Base-by-base conservation (phyloP, 1,284 basidiomycete species). In the Cryptococcus sp. region DNA sequence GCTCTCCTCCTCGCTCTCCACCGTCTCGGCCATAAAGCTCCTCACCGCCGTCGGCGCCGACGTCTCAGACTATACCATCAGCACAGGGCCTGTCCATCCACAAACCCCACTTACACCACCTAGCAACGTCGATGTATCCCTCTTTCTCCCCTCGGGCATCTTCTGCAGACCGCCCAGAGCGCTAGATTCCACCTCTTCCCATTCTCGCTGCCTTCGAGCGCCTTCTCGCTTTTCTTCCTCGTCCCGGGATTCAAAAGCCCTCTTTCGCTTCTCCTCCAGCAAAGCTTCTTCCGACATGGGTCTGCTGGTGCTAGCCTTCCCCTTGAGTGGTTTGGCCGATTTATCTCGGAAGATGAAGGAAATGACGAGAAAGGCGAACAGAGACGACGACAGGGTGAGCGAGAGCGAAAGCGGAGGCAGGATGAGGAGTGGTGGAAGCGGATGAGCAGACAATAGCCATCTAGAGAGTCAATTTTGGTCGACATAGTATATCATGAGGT, bases 381-480 rank as follows among this genome's bases (percentile, higher is more conserved):
- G 45, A 7, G 68, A 65, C 0, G 65, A 68, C 0, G 63, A 54
- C 47, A 72, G 52, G 1, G 69, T 66, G n/a, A 72, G 56, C 1
- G 58, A 49, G 26, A 72, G 55, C 9, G 66, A 66, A 31, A 72
- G 34, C 0, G 69, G 69, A 6, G 69, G 69, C 3, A 72, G 57
- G 36, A 70, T 55, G 32, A 72, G 53, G 2, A 72, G 56, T 12
- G 68, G 67, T 16, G 68, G 69, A 24, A 72, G 52, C 4, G 65
- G 66, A 48, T 69, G 66, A 19, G 62, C 58, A 1, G 67, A 60
- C 1, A 71, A 52, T 2, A 72, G 56, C 66, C 68, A 67, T 41
- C 63, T 61, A 43, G 2, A 4, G 40, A 42, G 18, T 40, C 42
- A 43, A 39, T 19, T 31, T 7, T 21, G 7, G 34, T 7, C 14